Evolutionary conservation across 2,329 filamentous ascomycete species (phyloP).

Genomic region (Cordyceps cicadae): DNA sequence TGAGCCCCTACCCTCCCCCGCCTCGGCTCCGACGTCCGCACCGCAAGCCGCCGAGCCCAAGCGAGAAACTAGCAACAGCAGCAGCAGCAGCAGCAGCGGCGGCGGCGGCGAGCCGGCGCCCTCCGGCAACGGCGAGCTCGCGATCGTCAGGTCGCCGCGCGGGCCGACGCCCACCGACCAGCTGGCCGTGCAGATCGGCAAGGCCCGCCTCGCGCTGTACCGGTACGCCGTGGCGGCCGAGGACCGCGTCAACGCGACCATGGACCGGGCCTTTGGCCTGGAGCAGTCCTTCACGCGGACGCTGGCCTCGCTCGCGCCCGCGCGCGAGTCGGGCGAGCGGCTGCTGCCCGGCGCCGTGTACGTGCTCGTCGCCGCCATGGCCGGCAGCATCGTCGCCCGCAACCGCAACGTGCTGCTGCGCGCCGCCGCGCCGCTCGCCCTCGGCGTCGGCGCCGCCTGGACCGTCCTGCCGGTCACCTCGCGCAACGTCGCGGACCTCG

Average conservation of each 20-base stretch:
- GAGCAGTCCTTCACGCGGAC: constrained; percentile 88
- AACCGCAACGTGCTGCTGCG: constrained; percentile 82
- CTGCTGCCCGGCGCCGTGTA: constrained; percentile 86
- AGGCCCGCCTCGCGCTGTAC: constrained; percentile 73
- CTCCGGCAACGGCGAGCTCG: constrained; percentile 15
- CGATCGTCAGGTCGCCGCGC: constrained; percentile 19
- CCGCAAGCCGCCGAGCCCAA: neutral
- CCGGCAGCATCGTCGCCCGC: constrained; percentile 80
- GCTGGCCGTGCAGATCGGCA: constrained; percentile 73
- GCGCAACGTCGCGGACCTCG: constrained; percentile 74
- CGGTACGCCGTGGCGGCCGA: constrained; percentile 65
- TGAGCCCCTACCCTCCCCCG: constrained; percentile 26
- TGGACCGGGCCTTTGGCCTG: constrained; percentile 73
- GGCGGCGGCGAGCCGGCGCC: neutral
- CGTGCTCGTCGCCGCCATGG: constrained; percentile 89
- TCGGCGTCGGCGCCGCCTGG: constrained; percentile 79
- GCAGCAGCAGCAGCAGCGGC: neutral
- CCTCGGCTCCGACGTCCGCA: neutral
- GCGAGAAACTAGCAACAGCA: neutral
- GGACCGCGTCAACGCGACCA: constrained; percentile 71
- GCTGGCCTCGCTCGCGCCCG: constrained; percentile 77
- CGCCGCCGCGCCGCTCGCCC: constrained; percentile 63
- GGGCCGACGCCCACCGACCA: constrained; percentile 80
- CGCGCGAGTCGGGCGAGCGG: constrained; percentile 76
- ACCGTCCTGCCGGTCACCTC: constrained; percentile 81